phyloP scores from a whole-genome alignment of 1,284 basidiomycete genomes.

The Irpex sp. region DNA sequence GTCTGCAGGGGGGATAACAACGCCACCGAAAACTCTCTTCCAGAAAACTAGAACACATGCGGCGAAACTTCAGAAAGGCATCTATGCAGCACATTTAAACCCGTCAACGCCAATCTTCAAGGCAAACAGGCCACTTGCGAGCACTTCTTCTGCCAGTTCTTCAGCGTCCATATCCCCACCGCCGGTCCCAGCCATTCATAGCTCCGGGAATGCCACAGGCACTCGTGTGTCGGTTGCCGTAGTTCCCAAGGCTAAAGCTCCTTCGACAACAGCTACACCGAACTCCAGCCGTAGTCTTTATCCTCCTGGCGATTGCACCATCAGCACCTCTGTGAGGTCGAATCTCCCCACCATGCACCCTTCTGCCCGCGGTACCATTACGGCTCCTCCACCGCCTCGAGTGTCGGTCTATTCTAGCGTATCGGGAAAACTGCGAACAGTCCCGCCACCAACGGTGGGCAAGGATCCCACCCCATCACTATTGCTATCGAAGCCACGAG shows the following conservation, averaged over 20 bases:
- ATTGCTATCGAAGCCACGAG: conserved; percentile 73
- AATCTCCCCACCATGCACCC: neutral
- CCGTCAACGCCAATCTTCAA: conserved; percentile 47
- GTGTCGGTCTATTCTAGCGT: conserved; percentile 3
- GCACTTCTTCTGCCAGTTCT: conserved; percentile 1
- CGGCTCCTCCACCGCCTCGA: conserved; percentile 7
- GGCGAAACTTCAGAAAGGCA: conserved; percentile 57
- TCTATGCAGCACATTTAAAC: conserved; percentile 49
- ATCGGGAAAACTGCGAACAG: conserved; percentile 9
- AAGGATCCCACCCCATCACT: conserved; percentile 63
- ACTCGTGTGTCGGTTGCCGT: conserved; percentile 29
- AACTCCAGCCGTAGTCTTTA: neutral
- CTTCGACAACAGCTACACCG: neutral
- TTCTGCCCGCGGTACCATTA: neutral
- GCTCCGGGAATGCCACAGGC: conserved; percentile 15
- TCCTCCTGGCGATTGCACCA: neutral
- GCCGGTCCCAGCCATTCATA: conserved; percentile 15
- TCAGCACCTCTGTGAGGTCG: neutral
- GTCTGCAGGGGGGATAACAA: conserved; percentile 43
- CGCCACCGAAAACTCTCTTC: conserved; percentile 67
- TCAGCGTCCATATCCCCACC: conserved; percentile 29
- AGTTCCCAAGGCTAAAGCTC: conserved; percentile 14
- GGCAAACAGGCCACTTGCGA: conserved; percentile 12
- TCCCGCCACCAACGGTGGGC: conserved; percentile 29
- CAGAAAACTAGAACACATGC: conserved; percentile 72